Conservation (phyloP, 2,329 filamentous ascomycete species). For the Beauveria sp. region DNA sequence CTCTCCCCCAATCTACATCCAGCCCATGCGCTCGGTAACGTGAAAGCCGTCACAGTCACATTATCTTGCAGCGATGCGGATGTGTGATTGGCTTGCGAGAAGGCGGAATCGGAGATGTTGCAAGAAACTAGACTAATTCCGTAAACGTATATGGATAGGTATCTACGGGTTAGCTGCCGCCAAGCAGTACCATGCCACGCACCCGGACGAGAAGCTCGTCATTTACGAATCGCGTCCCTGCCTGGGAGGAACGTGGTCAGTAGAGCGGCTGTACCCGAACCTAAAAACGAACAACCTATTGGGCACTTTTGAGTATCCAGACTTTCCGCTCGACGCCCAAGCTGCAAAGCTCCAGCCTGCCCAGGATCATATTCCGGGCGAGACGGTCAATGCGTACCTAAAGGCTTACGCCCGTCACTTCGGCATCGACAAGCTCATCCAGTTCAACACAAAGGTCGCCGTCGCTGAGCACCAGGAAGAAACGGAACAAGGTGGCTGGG, state of each 20-base stretch:
- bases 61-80: neutral
- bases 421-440: conserved; percentile 32
- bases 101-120: neutral
- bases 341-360: conserved; percentile 39
- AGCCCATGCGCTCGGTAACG: neutral
- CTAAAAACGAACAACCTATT: conserved; percentile 68
- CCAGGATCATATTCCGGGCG: conserved; percentile 39
- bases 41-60: neutral
- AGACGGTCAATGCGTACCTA: conserved; percentile 40
- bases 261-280: conserved; percentile 58
- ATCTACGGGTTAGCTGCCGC: conserved; percentile 52
- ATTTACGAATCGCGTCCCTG: conserved; percentile 51
- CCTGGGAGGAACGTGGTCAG: conserved; percentile 63
- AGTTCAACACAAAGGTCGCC: conserved; percentile 30
- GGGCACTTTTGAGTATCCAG: conserved; percentile 65
- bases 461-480: conserved; percentile 32
- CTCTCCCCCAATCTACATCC: no score
- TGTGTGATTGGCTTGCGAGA: no score
- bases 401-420: conserved; percentile 36
- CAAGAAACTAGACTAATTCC: neutral
- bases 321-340: conserved; percentile 60
- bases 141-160: conserved; percentile 22
- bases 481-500: conserved; percentile 32
- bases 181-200: conserved; percentile 52
- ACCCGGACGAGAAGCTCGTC: conserved; percentile 48